Evolutionary conservation across 1,284 basidiomycete species (phyloP).

Genomic region (Mycena sp.): DNA sequence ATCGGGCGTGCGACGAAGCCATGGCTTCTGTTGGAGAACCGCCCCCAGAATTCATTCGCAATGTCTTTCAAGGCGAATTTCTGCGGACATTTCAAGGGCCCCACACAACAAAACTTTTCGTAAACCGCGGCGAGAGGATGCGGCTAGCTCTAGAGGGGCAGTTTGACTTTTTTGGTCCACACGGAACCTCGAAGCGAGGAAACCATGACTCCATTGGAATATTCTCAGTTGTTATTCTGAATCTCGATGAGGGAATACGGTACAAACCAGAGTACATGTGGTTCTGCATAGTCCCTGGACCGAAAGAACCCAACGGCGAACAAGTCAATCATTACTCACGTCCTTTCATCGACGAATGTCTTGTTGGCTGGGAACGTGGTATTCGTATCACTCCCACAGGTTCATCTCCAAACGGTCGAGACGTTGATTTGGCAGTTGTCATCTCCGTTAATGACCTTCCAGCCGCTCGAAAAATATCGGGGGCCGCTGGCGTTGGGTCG

Average conservation of each 20-base stretch:
- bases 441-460: constrained; percentile 42
- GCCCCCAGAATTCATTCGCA: background rate
- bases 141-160: constrained; percentile 13
- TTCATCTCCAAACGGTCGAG: constrained; percentile 17
- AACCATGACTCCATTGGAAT: constrained; percentile 36
- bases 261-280: constrained; percentile 43
- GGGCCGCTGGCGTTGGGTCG: constrained; percentile 31
- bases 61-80: constrained; percentile 25
- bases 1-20: constrained; percentile 20
- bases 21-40: background rate
- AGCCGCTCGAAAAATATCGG: constrained; percentile 39
- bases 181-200: constrained; percentile 26
- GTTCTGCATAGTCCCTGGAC: constrained; percentile 43
- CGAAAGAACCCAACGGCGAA: constrained; percentile 39
- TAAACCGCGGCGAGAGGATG: constrained; percentile 12
- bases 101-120: constrained; percentile 10
- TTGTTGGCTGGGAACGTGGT: constrained; percentile 36
- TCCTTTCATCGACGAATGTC: constrained; percentile 40
- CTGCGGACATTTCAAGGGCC: constrained; percentile 20
- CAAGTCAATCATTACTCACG: constrained; percentile 37
- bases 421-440: constrained; percentile 35
- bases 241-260: constrained; percentile 39
- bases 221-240: constrained; percentile 40
- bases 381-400: constrained; percentile 35
- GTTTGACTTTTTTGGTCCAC: constrained; percentile 28